These are phyloP conservation scores for Pichia nakasei DNA, from an alignment of 805 yeast species.

Conservation along the genomic window DNA sequence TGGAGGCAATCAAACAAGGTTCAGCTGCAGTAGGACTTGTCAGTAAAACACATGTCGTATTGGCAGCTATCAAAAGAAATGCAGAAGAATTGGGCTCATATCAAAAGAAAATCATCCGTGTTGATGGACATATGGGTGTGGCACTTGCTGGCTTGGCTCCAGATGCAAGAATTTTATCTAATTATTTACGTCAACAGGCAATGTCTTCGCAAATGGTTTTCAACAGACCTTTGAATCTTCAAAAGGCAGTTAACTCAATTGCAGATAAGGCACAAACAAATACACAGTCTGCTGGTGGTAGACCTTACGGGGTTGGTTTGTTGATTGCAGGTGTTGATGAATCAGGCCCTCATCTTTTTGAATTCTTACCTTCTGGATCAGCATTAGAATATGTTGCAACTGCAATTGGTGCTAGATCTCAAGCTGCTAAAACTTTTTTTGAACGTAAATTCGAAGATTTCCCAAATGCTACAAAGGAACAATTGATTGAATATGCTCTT, in stretches of 20 bases:
- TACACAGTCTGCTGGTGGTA: constrained; percentile 90
- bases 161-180: constrained; percentile 90
- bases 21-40: constrained; percentile 93
- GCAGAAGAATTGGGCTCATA: constrained; percentile 97
- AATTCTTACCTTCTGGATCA: constrained; percentile 94
- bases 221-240: constrained; percentile 76
- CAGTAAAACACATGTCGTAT: constrained; percentile 77
- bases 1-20: constrained; percentile 96
- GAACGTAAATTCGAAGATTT: constrained; percentile 77
- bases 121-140: constrained; percentile 90
- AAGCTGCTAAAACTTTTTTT: constrained; percentile 92
- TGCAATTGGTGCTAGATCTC: constrained; percentile 97
- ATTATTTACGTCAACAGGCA: constrained; percentile 83
- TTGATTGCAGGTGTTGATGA: constrained; percentile 87
- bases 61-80: constrained; percentile 90
- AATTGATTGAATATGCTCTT: constrained; percentile 77
- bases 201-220: constrained; percentile 78
- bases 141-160: constrained; percentile 98
- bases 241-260: constrained; percentile 73
- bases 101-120: constrained; percentile 85
- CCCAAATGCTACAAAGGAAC: constrained; percentile 51
- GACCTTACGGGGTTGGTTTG: constrained; percentile 98
- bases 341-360: constrained; percentile 87
- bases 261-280: constrained; percentile 97
- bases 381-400: constrained; percentile 87